Base-by-base conservation (phyloP, 495 filamentous ascomycete genomes). In the Neurospora sublineolata region DNA sequence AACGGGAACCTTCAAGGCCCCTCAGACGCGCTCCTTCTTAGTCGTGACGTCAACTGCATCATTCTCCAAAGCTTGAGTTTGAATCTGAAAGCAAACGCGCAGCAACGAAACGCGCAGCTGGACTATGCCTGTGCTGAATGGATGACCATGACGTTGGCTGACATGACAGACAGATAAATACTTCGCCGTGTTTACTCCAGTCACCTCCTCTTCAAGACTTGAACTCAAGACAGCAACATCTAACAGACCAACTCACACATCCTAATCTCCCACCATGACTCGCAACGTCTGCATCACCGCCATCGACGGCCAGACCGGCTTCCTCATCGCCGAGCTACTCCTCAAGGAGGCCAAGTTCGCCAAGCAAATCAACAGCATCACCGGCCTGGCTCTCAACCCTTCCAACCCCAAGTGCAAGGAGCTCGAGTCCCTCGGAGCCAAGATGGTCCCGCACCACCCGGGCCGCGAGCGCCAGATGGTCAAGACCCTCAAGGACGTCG, bases 221-320 rank as follows among this genome's bases (percentile, higher is more conserved):
- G 5, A 18, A 64, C 14, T 4, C 41, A 37, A 33, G n/a, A 58
- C 40, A 70, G 5, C 37, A 70, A 33, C 40, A 70, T 52, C 39
- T 10, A 30, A 6, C 12, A 30, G 14, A 68, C 16, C 30, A 68
- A 20, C 69, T 7, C 38, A 23, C 67, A 74, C 46, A 42, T 20
- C 3, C 1, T 9, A 37, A 40, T 37, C 33, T n/a, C 6, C 44
- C 5, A 74, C 71, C 68, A 84, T 84, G 82, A 74, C 82, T 0
- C 84, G 86, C 68, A 85, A 86, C 70, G 52, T 88, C 71, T 84
- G 82, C 77, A 81, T 88, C 75, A 86, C 85, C 23, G 78, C 84
- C 42, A 79, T 79, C 36, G 87, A 88, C 8, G 85, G 86, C 76
- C 82, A 87, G 68, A 88, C 85, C 64, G 86, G 86, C 78, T 86